Conservation (phyloP, 2,329 filamentous ascomycete genomes). For the Catunica adiposa region DNA sequence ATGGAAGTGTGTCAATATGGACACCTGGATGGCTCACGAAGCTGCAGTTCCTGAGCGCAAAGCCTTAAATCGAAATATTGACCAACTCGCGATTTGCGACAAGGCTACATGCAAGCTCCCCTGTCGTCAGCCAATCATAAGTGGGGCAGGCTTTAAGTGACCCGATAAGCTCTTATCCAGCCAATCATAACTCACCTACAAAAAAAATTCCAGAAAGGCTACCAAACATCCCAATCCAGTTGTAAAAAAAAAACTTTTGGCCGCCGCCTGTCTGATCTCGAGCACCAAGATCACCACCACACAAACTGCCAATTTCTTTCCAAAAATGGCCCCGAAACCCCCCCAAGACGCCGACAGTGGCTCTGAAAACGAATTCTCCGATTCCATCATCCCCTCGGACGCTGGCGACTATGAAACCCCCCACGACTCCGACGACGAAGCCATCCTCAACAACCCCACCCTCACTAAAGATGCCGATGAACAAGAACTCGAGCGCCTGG, state of each 20-base stretch:
- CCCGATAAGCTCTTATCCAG: constrained; percentile 12
- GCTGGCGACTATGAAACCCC: constrained; percentile 19
- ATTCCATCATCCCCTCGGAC: constrained; percentile 15
- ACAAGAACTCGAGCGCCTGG: constrained; percentile 68
- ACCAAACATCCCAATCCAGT: neutral
- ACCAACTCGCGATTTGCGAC: neutral
- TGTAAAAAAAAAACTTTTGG: constrained; percentile 13
- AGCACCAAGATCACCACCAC: neutral
- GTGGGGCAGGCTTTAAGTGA: neutral
- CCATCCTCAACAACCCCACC: constrained; percentile 15
- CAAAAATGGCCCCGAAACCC: constrained; percentile 11
- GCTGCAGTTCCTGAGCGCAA: neutral
- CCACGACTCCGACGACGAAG: constrained; percentile 16
- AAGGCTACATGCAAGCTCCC: constrained; percentile 5
- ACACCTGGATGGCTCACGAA: neutral
- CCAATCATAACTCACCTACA: constrained; percentile 7
- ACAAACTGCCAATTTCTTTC: neutral
- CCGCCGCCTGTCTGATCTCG: neutral
- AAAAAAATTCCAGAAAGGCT: constrained; percentile 13
- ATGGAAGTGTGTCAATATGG: neutral
- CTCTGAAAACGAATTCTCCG: constrained; percentile 19
- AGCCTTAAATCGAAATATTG: neutral
- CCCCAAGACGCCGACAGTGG: constrained; percentile 2
- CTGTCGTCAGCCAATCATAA: neutral
- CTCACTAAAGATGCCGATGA: constrained; percentile 66